Percentiles rank a stretch among this genome's conserved stretches.
These are phyloP conservation scores for Hymenoscyphus occultus DNA, from an alignment of 2,329 filamentous ascomycete species.

Conservation along the genomic window DNA sequence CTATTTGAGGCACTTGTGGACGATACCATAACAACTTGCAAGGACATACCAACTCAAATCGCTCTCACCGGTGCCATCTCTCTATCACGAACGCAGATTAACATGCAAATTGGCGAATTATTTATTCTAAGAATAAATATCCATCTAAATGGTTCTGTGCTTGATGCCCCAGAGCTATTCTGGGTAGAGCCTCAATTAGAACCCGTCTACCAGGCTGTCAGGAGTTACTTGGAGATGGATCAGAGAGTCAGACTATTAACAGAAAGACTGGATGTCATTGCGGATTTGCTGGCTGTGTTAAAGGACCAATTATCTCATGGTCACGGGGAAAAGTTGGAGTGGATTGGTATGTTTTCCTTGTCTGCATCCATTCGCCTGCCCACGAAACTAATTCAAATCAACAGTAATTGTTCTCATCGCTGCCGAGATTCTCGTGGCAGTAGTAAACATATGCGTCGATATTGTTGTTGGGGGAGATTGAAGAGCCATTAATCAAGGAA, in stretches of 20 bases:
- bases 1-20: conserved; percentile 95
- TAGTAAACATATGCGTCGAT: conserved; percentile 93
- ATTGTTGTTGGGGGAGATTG: conserved; percentile 69
- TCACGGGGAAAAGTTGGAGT: conserved; percentile 84
- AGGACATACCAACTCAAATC: conserved; percentile 89
- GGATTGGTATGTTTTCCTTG: conserved; percentile 67
- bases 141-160: conserved; percentile 91
- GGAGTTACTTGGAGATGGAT: conserved; percentile 97
- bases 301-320: conserved; percentile 95
- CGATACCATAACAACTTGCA: conserved; percentile 88
- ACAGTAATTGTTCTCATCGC: conserved; percentile 92
- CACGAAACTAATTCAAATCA: conserved; percentile 10
- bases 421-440: conserved; percentile 89
- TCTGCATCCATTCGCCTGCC: not conserved
- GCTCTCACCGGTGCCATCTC: conserved; percentile 89
- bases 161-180: conserved; percentile 96
- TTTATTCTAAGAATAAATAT: conserved; percentile 98
- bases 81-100: conserved; percentile 84
- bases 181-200: conserved; percentile 98
- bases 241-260: conserved; percentile 87
- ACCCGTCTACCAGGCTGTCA: conserved; percentile 91
- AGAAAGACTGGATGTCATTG: conserved; percentile 88
- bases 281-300: conserved; percentile 84
- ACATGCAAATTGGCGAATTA: conserved; percentile 98
- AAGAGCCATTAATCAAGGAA: not conserved